Base-by-base conservation (phyloP, 2,329 filamentous ascomycete genomes). In the Scorias spongiosa region DNA sequence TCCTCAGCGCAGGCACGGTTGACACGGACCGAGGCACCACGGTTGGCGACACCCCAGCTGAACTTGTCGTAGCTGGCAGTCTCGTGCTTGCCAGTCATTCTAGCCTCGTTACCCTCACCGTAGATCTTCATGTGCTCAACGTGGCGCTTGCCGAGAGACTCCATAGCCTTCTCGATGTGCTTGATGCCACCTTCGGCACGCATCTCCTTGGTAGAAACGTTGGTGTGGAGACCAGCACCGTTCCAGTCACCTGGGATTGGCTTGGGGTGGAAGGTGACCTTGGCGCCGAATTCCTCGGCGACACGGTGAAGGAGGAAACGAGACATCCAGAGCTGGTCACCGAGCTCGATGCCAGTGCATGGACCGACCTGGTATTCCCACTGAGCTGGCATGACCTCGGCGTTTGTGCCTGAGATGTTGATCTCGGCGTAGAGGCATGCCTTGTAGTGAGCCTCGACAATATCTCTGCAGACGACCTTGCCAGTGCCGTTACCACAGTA, bases 361-460 rank as follows among this genome's bases (percentile, higher is more conserved):
- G 89, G 89, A 46, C 89, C 89, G 58, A 95, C 84, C 65, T 95
- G 89, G 79, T 85, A 95, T 67, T 96, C 89, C 89, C 89, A 96
- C 69, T 95, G 89, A 48, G 84, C 87, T 51, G 87, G 84, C 84
- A 95, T 93, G 61, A 98, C 91, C 76, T 98, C 91, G 53, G 91
- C 91, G 68, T 98, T 98, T 71, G 91, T 96, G 61, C 91, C 91
- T 20, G 88, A 94, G 67, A 98, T 96, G 66, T 88, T 80, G 68
- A 98, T 75, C 48, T 83, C 81, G 48, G 89, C 78, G 65, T 86
- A 94, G 66, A 96, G 64, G 74, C 78, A 94, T 53, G 81, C 81
- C 70, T 85, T 85, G 80, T 86, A 88, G 72, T 93, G 85, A 52
- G 84, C 81, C 72, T 96, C 89, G 55, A 98, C 88, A 50, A 98